Evolutionary conservation across 1,284 basidiomycete genomes (phyloP).

Genomic region (Tetrapyrgos nigripes): DNA sequence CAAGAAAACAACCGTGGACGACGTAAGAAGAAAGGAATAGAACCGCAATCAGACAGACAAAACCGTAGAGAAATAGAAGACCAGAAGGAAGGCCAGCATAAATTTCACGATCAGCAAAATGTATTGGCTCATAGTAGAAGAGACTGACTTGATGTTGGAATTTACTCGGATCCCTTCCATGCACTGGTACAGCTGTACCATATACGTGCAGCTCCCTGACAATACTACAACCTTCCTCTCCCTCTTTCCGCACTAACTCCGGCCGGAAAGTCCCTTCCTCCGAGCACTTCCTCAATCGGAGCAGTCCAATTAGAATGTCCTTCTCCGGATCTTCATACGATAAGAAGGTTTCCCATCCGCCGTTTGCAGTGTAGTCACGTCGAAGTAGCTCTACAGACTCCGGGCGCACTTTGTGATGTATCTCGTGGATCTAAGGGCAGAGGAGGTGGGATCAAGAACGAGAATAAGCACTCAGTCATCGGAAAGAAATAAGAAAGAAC

Average conservation of each 20-base stretch:
- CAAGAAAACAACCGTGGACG: constrained; percentile 23
- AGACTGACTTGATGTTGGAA: constrained; percentile 92
- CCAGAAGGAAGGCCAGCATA: constrained; percentile 12
- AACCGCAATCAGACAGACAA: constrained; percentile 17
- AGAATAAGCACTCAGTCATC: not conserved
- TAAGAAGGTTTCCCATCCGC: constrained; percentile 99
- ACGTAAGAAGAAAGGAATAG: not conserved
- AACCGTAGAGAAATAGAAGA: not conserved
- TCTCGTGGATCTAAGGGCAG: constrained; percentile 86
- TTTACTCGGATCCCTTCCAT: constrained; percentile 96
- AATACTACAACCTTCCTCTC: constrained; percentile 86
- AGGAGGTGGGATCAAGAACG: constrained; percentile 11
- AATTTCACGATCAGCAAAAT: constrained; percentile 9
- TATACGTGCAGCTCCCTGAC: constrained; percentile 99
- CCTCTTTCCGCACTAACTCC: constrained; percentile 80
- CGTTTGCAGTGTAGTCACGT: constrained; percentile 96
- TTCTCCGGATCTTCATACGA: constrained; percentile 98
- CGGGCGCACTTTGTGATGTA: constrained; percentile 97
- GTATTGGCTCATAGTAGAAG: not conserved
- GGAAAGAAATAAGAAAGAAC: not conserved
- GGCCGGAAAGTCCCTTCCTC: constrained; percentile 96
- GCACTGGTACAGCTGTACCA: constrained; percentile 97
- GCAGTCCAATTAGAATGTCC: constrained; percentile 95
- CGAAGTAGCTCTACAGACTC: constrained; percentile 97
- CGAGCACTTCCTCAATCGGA: constrained; percentile 94